These are phyloP conservation scores for Agrostemma githago DNA, from an alignment of 148 eudicot species.

Conservation along the genomic window DNA sequence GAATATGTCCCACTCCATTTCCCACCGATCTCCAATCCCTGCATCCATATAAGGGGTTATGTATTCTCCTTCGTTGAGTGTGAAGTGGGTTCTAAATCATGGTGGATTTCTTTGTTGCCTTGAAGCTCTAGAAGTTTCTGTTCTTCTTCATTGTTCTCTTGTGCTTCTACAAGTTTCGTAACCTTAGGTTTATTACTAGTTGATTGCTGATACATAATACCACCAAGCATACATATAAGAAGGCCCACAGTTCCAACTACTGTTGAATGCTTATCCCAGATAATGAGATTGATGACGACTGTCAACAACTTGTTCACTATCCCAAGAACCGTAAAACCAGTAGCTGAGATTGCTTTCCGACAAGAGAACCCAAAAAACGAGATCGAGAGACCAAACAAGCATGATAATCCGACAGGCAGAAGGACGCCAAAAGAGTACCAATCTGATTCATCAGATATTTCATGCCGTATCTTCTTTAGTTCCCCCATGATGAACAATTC, in stretches of 20 bases:
- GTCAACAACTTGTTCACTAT: constrained; percentile 87
- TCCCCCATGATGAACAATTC: constrained; percentile 95
- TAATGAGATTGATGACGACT: constrained; percentile 75
- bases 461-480: constrained; percentile 86
- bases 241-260: constrained; percentile 85
- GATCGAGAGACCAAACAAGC: constrained; percentile 83
- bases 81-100: constrained; percentile 27
- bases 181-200: constrained; percentile 53
- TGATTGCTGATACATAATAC: constrained; percentile 81
- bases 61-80: constrained; percentile 37
- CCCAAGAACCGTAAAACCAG: constrained; percentile 95
- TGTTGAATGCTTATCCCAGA: constrained; percentile 93
- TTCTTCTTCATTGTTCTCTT: constrained; percentile 53
- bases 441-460: constrained; percentile 72
- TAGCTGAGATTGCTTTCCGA: constrained; percentile 88
- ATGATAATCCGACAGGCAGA: constrained; percentile 83
- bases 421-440: constrained; percentile 76
- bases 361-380: constrained; percentile 98
- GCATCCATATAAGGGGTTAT: not conserved
- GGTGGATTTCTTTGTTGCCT: constrained; percentile 29
- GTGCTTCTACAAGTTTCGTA: constrained; percentile 36
- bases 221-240: constrained; percentile 89
- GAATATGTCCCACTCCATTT: not conserved
- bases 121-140: constrained; percentile 81
- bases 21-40: no score